Percentiles rank a stretch among this genome's conserved stretches.
Conservation (phyloP, 148 eudicot species). For the Camellia japonica region DNA sequence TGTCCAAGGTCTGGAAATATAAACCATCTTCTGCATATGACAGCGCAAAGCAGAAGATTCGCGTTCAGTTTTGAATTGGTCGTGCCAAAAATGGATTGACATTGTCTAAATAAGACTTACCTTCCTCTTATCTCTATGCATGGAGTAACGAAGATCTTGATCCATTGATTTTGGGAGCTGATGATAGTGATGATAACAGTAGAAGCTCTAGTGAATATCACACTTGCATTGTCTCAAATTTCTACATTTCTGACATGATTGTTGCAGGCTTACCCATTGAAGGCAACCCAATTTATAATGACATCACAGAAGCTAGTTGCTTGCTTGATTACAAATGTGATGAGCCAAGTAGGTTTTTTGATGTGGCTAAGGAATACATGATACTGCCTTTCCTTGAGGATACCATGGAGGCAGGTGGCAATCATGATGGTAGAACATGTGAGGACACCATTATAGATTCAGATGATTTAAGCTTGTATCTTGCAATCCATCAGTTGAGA, state of each 20-base stretch:
- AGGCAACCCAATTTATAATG: slow-evolving; percentile 42
- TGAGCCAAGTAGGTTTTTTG: slow-evolving; percentile 53
- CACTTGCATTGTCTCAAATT: slow-evolving; percentile 72
- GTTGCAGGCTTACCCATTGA: slow-evolving; percentile 59
- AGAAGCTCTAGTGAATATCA: slow-evolving; percentile 63
- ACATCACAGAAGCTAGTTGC: slow-evolving; percentile 33
- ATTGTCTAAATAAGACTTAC: not conserved
- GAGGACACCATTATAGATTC: slow-evolving; percentile 36
- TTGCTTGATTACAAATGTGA: slow-evolving; percentile 58
- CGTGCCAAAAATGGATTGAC: not conserved
- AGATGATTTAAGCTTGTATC: slow-evolving; percentile 63
- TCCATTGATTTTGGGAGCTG: slow-evolving; percentile 33
- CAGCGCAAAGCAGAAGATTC: not conserved
- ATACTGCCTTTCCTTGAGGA: slow-evolving; percentile 66
- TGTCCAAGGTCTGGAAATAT: not conserved
- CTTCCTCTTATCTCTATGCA: slow-evolving; percentile 14
- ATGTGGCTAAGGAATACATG: slow-evolving; percentile 55
- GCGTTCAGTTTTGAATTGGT: not conserved
- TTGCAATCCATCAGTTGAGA: slow-evolving; percentile 72
- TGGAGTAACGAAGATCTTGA: slow-evolving; percentile 30
- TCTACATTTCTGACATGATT: slow-evolving; percentile 72
- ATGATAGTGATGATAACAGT: slow-evolving; percentile 63
- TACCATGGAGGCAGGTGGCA: slow-evolving; percentile 39
- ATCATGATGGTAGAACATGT: slow-evolving; percentile 31
- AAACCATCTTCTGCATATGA: not conserved